Evolutionary conservation across 805 yeast genomes (phyloP).

Genomic region (Starmerella floris): DNA sequence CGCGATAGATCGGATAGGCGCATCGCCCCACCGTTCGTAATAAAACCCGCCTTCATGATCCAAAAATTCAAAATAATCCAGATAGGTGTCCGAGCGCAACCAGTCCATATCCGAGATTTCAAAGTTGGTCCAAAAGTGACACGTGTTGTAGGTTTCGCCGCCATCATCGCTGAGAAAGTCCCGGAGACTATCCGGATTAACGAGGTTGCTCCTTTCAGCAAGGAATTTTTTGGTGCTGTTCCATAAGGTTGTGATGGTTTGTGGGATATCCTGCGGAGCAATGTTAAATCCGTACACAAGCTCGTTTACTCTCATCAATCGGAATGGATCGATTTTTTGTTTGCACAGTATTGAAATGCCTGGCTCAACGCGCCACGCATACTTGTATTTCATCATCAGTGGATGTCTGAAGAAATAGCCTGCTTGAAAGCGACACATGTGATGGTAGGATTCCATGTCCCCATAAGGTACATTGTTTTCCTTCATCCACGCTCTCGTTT

Average conservation of each 20-base stretch:
- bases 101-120: constrained; percentile 64
- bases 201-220: constrained; percentile 35
- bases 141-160: constrained; percentile 59
- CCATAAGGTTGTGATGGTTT: constrained; percentile 56
- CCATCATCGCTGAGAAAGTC: constrained; percentile 57
- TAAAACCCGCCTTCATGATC: constrained; percentile 84
- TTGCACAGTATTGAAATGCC: constrained; percentile 50
- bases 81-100: constrained; percentile 63
- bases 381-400: constrained; percentile 44
- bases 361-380: constrained; percentile 71
- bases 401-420: constrained; percentile 59
- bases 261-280: constrained; percentile 46
- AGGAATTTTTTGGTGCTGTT: constrained; percentile 38
- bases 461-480: constrained; percentile 42
- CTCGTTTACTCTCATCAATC: constrained; percentile 40
- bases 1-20: constrained; percentile 79
- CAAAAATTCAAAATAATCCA: constrained; percentile 54
- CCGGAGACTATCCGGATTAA: constrained; percentile 46
- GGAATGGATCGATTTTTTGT: constrained; percentile 49
- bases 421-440: constrained; percentile 70
- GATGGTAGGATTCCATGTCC: constrained; percentile 47
- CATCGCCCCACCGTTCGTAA: constrained; percentile 93
- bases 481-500: constrained; percentile 35
- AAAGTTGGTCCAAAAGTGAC: constrained; percentile 85
- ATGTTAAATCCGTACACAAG: constrained; percentile 55